Conservation (phyloP, 805 yeast species). For the Zygosaccharomyces siamensis region DNA sequence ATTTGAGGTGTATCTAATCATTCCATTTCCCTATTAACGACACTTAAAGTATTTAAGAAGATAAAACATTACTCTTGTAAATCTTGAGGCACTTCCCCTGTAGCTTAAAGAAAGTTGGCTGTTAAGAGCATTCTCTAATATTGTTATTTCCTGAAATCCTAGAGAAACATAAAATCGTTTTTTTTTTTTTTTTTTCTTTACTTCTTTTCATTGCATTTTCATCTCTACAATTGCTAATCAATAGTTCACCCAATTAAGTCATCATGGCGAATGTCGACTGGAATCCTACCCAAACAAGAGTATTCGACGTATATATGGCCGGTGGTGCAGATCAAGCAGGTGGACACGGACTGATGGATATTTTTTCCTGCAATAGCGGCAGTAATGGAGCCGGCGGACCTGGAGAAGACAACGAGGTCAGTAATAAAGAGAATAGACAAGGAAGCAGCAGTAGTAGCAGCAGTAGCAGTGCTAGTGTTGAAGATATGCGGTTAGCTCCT, state of each 20-base stretch:
- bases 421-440: neutral
- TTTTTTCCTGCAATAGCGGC: constrained; percentile 19
- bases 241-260: neutral
- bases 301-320: constrained; percentile 28
- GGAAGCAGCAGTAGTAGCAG: neutral
- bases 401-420: neutral
- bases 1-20: constrained; percentile 1
- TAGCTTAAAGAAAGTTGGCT: neutral
- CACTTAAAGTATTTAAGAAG: constrained; percentile 3
- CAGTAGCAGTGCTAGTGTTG: neutral
- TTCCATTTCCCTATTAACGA: neutral
- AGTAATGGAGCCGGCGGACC: neutral
- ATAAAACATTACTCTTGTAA: neutral
- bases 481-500: neutral
- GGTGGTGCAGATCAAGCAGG: constrained; percentile 18
- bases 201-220: neutral
- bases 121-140: neutral
- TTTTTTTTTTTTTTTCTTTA: neutral
- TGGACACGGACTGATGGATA: constrained; percentile 17
- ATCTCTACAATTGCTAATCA: neutral
- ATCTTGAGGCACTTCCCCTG: constrained; percentile 3
- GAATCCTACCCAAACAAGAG: constrained; percentile 22
- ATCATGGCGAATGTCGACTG: constrained; percentile 12
- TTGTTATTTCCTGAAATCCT: neutral
- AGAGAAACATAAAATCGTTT: neutral